Evolutionary conservation across 2,329 filamentous ascomycete genomes (phyloP).

Genomic region (Colletotrichum sp.): DNA sequence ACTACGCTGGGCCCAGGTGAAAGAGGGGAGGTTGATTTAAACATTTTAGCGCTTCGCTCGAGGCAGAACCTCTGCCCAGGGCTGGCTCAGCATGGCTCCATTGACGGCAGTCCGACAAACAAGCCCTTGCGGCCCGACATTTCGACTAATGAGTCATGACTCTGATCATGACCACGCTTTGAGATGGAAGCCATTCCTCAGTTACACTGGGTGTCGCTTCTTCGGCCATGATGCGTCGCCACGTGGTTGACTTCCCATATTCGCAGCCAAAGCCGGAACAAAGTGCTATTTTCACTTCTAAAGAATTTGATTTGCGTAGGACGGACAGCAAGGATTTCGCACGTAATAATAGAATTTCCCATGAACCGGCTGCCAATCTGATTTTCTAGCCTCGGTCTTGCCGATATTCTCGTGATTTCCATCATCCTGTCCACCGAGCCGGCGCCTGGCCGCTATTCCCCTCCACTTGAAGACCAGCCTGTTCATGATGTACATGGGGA

Average conservation of each 20-base stretch:
- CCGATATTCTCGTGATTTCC: neutral
- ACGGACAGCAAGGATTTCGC: neutral
- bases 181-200: accelerated
- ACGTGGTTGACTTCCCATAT: neutral
- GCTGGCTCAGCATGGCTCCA: neutral
- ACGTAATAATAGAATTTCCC: neutral
- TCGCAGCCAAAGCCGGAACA: neutral
- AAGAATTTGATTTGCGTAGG: neutral
- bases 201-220: no score
- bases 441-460: neutral
- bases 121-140: neutral
- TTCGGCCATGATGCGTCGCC: neutral
- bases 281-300: neutral
- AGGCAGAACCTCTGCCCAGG: neutral
- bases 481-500: neutral
- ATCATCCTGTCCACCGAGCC: neutral
- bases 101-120: neutral
- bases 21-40: neutral
- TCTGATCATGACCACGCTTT: neutral
- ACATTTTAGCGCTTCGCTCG: neutral
- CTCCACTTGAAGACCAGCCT: neutral
- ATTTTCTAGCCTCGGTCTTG: neutral
- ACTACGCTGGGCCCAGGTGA: no score
- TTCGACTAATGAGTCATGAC: no score
- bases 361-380: neutral